Percentiles rank a stretch among this genome's conserved stretches.
Evolutionary conservation across 2,329 filamentous ascomycete genomes (phyloP).

Genomic region (Fusarium penzigii): DNA sequence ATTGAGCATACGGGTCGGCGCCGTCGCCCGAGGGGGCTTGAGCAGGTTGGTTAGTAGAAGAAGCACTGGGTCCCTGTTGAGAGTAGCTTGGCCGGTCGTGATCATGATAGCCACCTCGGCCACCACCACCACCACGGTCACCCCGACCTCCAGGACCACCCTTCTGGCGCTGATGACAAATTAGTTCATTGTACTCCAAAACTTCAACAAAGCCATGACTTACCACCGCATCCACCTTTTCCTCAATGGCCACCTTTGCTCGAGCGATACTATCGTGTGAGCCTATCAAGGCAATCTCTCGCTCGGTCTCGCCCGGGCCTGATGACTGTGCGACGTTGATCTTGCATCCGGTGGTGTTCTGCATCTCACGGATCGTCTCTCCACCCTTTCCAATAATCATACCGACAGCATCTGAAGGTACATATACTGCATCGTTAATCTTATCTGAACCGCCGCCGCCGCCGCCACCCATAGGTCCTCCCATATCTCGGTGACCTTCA

Average conservation of each 20-base stretch:
- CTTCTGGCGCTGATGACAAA: conserved; percentile 50
- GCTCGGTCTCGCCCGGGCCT: conserved; percentile 74
- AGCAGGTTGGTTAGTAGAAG: conserved; percentile 44
- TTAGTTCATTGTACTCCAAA: conserved; percentile 26
- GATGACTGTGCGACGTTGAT: conserved; percentile 88
- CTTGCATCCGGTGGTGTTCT: conserved; percentile 84
- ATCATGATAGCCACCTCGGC: conserved; percentile 51
- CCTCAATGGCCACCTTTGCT: conserved; percentile 83
- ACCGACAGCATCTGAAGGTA: conserved; percentile 87
- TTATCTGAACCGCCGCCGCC: conserved; percentile 59
- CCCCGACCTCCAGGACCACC: conserved; percentile 36
- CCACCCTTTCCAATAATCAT: conserved; percentile 97
- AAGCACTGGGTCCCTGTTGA: conserved; percentile 45
- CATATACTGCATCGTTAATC: conserved; percentile 78
- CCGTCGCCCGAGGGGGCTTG: conserved; percentile 50
- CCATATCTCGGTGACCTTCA: conserved; percentile 37
- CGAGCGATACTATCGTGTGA: conserved; percentile 73
- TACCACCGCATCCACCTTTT: conserved; percentile 89
- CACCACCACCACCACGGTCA: conserved; percentile 41
- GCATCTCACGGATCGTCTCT: conserved; percentile 94
- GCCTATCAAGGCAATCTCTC: conserved; percentile 85
- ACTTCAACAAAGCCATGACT: conserved; percentile 36
- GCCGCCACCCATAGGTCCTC: conserved; percentile 36
- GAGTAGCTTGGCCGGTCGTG: conserved; percentile 56
- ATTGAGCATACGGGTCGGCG: conserved; percentile 74